Evolutionary conservation across 2,329 filamentous ascomycete genomes (phyloP).

Genomic region (Pestalotiopsis sp.): DNA sequence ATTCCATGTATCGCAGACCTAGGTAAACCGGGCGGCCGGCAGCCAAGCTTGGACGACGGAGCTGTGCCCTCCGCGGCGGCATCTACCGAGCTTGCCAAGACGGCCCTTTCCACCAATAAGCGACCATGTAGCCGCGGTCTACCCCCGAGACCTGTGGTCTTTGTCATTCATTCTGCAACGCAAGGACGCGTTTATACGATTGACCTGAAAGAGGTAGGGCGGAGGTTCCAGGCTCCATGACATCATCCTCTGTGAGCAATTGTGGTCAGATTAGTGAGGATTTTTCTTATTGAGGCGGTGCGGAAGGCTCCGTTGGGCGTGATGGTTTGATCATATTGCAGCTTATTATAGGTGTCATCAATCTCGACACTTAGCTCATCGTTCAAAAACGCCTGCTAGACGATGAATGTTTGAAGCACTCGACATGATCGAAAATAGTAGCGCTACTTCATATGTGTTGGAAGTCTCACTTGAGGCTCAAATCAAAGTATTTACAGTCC

Average conservation of each 20-base stretch:
- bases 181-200: not conserved
- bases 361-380: no score
- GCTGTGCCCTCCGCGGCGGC: not conserved
- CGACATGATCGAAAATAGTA: no score
- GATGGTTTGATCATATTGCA: not conserved
- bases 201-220: not conserved
- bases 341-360: not conserved
- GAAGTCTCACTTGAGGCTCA: no score
- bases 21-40: not conserved
- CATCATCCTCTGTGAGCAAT: not conserved
- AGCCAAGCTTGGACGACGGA: not conserved
- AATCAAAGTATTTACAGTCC: no score
- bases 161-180: not conserved
- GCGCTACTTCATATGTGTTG: no score
- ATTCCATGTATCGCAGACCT: not conserved
- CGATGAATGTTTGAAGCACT: no score
- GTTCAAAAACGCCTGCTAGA: no score
- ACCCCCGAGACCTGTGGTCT: not conserved
- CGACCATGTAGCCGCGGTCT: not conserved
- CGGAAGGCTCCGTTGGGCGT: not conserved
- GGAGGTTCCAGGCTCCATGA: not conserved
- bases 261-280: no score
- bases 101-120: constrained; percentile 4
- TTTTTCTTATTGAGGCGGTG: not conserved
- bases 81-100: not conserved